Percentiles rank a stretch among this genome's conserved stretches.
These are phyloP conservation scores for Casuarina glauca DNA, from an alignment of 306 rosid genomes.

Conservation along the genomic window DNA sequence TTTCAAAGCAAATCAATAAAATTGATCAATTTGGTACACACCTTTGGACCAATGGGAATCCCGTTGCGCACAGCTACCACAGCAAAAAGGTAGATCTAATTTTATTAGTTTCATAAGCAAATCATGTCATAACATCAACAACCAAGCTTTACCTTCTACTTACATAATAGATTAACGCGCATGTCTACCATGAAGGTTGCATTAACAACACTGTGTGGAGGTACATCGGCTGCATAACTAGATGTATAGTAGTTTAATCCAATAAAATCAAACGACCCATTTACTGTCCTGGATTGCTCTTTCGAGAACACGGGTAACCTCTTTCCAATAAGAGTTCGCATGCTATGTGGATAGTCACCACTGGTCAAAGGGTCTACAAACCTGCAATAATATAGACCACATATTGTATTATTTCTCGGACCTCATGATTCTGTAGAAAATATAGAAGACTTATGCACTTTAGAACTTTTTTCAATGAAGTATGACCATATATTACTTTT, in stretches of 20 bases:
- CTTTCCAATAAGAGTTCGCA: constrained; percentile 37
- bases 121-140: neutral
- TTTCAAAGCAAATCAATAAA: too few relatives aligned
- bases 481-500: too few relatives aligned
- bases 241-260: constrained; percentile 65
- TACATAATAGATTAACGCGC: constrained; percentile 37
- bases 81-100: neutral
- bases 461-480: too few relatives aligned
- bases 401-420: too few relatives aligned
- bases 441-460: too few relatives aligned
- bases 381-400: constrained; percentile 30
- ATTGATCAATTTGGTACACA: constrained; percentile 13
- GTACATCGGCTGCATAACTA: constrained; percentile 37
- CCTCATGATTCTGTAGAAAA: too few relatives aligned
- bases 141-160: neutral
- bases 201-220: constrained; percentile 11
- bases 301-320: constrained; percentile 53
- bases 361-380: constrained; percentile 56
- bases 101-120: neutral
- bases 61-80: constrained; percentile 37
- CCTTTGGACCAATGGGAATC: constrained; percentile 55
- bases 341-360: constrained; percentile 55
- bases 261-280: constrained; percentile 58
- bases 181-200: constrained; percentile 33
- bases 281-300: constrained; percentile 40